phyloP scores from a whole-genome alignment of 2,329 filamentous ascomycete genomes.

The Biscogniauxia mediterranea region DNA sequence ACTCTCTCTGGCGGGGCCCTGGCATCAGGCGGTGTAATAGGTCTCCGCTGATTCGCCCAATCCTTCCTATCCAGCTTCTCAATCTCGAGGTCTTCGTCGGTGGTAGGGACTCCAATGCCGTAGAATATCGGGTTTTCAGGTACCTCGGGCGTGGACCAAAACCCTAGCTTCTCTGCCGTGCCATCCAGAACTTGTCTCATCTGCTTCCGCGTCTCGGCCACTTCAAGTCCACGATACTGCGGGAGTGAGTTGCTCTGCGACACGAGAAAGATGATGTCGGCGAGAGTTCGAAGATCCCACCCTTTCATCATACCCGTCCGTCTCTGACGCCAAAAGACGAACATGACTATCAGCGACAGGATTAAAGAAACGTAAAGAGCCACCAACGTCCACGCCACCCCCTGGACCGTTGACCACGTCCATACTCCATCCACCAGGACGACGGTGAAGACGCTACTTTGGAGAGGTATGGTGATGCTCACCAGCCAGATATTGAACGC shows the following conservation, averaged over 20 bases:
- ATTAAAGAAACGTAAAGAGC: conserved; percentile 69
- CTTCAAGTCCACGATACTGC: conserved; percentile 70
- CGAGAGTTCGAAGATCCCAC: conserved; percentile 82
- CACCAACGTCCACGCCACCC: conserved; percentile 75
- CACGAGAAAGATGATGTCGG: conserved; percentile 75
- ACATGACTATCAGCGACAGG: conserved; percentile 54
- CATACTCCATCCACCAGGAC: conserved; percentile 58
- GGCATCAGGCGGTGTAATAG: conserved; percentile 35
- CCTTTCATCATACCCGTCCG: conserved; percentile 65
- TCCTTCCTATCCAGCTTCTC: conserved; percentile 25
- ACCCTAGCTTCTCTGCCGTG: conserved; percentile 73
- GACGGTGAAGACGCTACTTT: conserved; percentile 72
- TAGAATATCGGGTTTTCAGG: conserved; percentile 69
- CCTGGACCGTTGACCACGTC: conserved; percentile 78
- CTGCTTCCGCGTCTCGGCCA: conserved; percentile 49
- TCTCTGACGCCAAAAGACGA: conserved; percentile 62
- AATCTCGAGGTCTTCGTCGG: conserved; percentile 23
- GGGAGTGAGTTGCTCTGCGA: conserved; percentile 75
- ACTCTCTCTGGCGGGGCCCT: conserved; percentile 51
- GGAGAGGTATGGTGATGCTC: conserved; percentile 77
- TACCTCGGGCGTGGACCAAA: conserved; percentile 72
- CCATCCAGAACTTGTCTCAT: conserved; percentile 55
- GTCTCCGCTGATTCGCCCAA: conserved; percentile 31
- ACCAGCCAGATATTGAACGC: conserved; percentile 73
- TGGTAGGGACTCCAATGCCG: conserved; percentile 30